Evolutionary conservation across 1,139 yeast species (phyloP).

Genomic region (Candida sanyaensis): DNA sequence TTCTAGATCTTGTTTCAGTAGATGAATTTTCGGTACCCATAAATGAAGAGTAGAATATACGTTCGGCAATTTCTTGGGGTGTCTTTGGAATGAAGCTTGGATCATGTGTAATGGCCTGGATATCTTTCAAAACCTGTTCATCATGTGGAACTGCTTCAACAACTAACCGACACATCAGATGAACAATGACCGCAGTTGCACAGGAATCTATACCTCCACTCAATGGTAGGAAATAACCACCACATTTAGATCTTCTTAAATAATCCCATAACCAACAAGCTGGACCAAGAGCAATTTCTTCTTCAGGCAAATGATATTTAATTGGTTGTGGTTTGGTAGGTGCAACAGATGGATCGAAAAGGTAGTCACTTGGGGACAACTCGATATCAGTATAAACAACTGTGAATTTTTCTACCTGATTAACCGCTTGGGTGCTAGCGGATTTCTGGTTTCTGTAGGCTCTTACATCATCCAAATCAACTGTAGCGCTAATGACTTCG

Average conservation of each 20-base stretch:
- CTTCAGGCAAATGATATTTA: constrained; percentile 79
- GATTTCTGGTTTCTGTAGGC: constrained; percentile 76
- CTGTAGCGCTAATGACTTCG: constrained; percentile 90
- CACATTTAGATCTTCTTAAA: constrained; percentile 82
- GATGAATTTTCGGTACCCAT: constrained; percentile 98
- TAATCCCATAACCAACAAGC: constrained; percentile 99
- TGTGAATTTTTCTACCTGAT: constrained; percentile 54
- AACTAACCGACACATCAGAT: constrained; percentile 90
- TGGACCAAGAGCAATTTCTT: constrained; percentile 96
- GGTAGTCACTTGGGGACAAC: constrained; percentile 55
- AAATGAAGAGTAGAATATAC: constrained; percentile 83
- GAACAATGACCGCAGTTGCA: constrained; percentile 93
- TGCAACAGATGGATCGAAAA: constrained; percentile 62
- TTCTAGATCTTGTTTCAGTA: constrained; percentile 77
- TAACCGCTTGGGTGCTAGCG: constrained; percentile 74
- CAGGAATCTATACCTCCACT: constrained; percentile 98
- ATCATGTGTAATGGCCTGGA: constrained; percentile 59
- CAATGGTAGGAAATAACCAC: constrained; percentile 89
- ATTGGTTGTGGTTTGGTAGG: constrained; percentile 59
- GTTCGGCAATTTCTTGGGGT: constrained; percentile 74
- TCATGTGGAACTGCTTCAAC: constrained; percentile 56
- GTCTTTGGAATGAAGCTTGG: constrained; percentile 65
- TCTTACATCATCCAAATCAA: constrained; percentile 89
- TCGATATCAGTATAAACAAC: constrained; percentile 63
- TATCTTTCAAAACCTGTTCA: constrained; percentile 72